phyloP scores from a whole-genome alignment of 2,329 filamentous ascomycete genomes.

The Tolypocladium paradoxum region DNA sequence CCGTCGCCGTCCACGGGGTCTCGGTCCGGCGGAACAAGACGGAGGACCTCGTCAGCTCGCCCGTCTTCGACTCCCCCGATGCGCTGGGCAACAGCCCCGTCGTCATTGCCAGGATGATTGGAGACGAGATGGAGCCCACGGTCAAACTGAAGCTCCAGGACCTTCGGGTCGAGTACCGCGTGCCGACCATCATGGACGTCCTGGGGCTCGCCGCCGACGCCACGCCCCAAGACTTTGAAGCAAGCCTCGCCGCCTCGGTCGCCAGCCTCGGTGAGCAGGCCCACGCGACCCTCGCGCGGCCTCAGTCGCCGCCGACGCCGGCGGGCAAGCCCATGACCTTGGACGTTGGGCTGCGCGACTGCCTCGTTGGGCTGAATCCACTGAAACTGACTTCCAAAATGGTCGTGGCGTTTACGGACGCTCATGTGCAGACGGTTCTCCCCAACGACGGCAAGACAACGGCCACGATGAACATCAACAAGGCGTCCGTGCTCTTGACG shows the following conservation, averaged over 20 bases:
- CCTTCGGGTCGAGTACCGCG: slow-evolving; percentile 76
- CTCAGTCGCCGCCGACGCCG: slow-evolving; percentile 11
- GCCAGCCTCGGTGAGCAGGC: slow-evolving; percentile 61
- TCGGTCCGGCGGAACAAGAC: slow-evolving; percentile 51
- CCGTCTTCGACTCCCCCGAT: slow-evolving; percentile 14
- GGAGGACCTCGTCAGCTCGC: slow-evolving; percentile 60
- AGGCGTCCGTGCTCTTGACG: slow-evolving; percentile 72
- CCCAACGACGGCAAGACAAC: slow-evolving; percentile 55
- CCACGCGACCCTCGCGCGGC: slow-evolving; percentile 28
- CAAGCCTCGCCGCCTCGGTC: slow-evolving; percentile 68
- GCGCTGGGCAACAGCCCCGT: slow-evolving; percentile 32
- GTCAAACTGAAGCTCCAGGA: slow-evolving; percentile 83
- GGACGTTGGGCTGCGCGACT: slow-evolving; percentile 70
- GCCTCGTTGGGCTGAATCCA: slow-evolving; percentile 76
- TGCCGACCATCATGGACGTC: slow-evolving; percentile 71
- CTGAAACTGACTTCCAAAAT: slow-evolving; percentile 64
- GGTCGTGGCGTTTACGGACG: slow-evolving; percentile 67
- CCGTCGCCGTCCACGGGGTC: slow-evolving; percentile 59
- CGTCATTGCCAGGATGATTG: slow-evolving; percentile 81
- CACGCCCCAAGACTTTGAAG: slow-evolving; percentile 62
- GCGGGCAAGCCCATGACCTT: slow-evolving; percentile 50
- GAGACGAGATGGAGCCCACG: slow-evolving; percentile 86
- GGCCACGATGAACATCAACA: slow-evolving; percentile 58
- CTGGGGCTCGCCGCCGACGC: slow-evolving; percentile 58
- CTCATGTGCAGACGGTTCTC: slow-evolving; percentile 57